A percentile compares a stretch with the other conserved stretches of the same genome.
Conservation (phyloP, 1,284 basidiomycete genomes). For the Moesziomyces globuligerus region DNA sequence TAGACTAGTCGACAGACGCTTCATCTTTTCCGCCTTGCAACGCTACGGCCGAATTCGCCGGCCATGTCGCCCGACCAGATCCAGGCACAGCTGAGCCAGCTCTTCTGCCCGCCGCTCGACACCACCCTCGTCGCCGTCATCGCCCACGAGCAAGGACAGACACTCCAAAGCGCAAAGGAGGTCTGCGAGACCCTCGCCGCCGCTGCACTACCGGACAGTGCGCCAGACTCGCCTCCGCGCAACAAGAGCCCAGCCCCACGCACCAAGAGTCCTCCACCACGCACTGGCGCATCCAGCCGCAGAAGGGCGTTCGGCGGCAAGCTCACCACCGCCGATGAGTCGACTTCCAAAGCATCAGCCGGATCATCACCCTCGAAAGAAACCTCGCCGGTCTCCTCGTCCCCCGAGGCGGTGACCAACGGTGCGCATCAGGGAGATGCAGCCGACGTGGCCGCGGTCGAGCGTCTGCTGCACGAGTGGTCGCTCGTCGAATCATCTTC, state of each 20-base stretch:
- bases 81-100: conserved; percentile 31
- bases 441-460: conserved; percentile 30
- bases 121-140: conserved; percentile 55
- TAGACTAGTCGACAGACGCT: background rate
- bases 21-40: too few species aligned
- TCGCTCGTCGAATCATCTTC: conserved; percentile 31
- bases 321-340: conserved; percentile 5
- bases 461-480: conserved; percentile 47
- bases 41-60: background rate
- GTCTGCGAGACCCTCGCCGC: conserved; percentile 46
- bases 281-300: conserved; percentile 3
- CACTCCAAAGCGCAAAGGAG: conserved; percentile 45
- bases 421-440: background rate
- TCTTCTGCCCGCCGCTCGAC: conserved; percentile 52
- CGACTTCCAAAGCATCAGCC: background rate
- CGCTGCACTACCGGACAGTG: conserved; percentile 20
- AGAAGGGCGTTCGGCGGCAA: conserved; percentile 26
- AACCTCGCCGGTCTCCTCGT: background rate
- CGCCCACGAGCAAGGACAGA: conserved; percentile 48
- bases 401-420: background rate
- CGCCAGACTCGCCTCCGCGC: background rate
- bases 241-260: background rate
- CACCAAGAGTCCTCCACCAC: background rate
- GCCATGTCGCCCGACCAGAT: conserved; percentile 39
- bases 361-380: background rate